These are phyloP conservation scores for Avena sativa DNA, from an alignment of 176 grass and related monocot genomes.

Conservation along the genomic window DNA sequence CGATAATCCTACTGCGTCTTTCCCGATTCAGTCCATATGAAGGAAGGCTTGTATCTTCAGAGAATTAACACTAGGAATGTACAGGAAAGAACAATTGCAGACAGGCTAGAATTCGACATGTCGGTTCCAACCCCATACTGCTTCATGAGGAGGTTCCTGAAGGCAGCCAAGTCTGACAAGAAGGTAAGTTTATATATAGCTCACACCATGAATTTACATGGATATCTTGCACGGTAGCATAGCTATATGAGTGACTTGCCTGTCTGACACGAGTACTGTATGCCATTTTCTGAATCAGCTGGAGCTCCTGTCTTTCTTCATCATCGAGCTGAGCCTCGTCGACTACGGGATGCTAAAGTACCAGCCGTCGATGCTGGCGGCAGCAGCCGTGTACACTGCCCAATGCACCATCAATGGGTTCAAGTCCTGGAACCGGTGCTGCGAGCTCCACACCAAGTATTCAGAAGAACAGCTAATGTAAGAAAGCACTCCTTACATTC, in stretches of 20 bases:
- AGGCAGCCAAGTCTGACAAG: slow-evolving; percentile 75
- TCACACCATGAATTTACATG: neutral
- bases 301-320: slow-evolving; percentile 82
- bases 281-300: slow-evolving; percentile 53
- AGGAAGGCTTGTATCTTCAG: neutral
- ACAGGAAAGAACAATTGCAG: slow-evolving; percentile 80
- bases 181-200: slow-evolving; percentile 53
- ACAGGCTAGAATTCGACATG: slow-evolving; percentile 81
- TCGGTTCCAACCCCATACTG: slow-evolving; percentile 86
- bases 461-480: slow-evolving; percentile 70
- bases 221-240: slow-evolving; percentile 14
- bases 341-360: slow-evolving; percentile 88
- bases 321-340: slow-evolving; percentile 78
- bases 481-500: neutral
- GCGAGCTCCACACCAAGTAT: slow-evolving; percentile 82
- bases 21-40: neutral
- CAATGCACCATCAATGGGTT: slow-evolving; percentile 73
- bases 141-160: slow-evolving; percentile 91
- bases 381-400: slow-evolving; percentile 78
- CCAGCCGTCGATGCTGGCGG: slow-evolving; percentile 72
- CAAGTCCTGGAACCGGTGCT: slow-evolving; percentile 71
- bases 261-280: slow-evolving; percentile 16
- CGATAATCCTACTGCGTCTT: neutral
- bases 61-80: slow-evolving; percentile 35
- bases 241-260: neutral